Percentiles rank a stretch among this genome's conserved stretches.
Conservation (phyloP, 805 yeast species). For the Starmerella sirachaensis region DNA sequence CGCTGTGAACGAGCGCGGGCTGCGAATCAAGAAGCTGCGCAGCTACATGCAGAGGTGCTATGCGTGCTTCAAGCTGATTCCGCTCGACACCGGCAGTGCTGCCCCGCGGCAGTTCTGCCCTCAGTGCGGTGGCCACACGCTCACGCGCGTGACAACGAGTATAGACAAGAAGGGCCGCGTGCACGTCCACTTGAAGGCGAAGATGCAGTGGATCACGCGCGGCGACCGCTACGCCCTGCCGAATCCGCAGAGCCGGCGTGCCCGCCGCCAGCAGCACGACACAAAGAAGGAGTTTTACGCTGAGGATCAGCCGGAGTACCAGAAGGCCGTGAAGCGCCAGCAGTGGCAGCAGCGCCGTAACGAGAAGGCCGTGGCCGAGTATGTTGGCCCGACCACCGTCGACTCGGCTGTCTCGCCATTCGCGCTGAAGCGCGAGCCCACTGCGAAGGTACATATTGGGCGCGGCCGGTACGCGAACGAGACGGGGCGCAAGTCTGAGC, state of each 20-base stretch:
- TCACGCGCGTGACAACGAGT: constrained; percentile 81
- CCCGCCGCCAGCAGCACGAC: constrained; percentile 66
- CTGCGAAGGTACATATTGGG: constrained; percentile 59
- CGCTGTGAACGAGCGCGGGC: constrained; percentile 75
- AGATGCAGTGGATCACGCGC: constrained; percentile 85
- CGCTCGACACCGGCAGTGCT: constrained; percentile 51
- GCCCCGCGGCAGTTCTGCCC: constrained; percentile 71
- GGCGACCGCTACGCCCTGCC: constrained; percentile 76
- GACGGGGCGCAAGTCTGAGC: constrained; percentile 16
- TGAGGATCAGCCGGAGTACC: constrained; percentile 92
- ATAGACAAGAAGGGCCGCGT: constrained; percentile 61
- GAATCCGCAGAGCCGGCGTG: constrained; percentile 73
- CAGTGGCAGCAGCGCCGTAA: constrained; percentile 77
- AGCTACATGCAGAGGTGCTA: constrained; percentile 94
- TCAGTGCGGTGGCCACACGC: constrained; percentile 86
- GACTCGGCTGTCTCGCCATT: constrained; percentile 85
- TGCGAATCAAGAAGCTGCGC: constrained; percentile 71
- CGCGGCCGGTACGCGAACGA: constrained; percentile 72
- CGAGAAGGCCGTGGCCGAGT: constrained; percentile 72
- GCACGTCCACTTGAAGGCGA: constrained; percentile 76
- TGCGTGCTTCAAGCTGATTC: constrained; percentile 80
- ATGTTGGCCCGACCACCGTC: constrained; percentile 85
- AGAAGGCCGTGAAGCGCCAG: constrained; percentile 74
- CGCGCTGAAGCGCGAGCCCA: constrained; percentile 40
- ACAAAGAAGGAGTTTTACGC: constrained; percentile 60